Evolutionary conservation across 257 asterid species (phyloP), one percentile per base, ranked within the genome.

Genomic region (Solanum stenotomum): DNA sequence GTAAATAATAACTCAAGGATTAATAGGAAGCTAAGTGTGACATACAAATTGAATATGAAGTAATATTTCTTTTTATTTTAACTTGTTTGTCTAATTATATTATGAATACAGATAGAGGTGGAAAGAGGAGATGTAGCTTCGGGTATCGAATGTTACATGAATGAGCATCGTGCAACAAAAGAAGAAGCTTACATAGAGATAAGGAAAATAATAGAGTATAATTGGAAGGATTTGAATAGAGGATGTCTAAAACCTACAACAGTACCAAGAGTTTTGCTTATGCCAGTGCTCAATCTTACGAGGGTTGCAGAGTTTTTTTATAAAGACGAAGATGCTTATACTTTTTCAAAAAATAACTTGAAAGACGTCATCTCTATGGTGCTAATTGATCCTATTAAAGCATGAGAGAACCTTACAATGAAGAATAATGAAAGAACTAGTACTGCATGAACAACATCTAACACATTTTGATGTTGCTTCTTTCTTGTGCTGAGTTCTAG

Each of bases 191-290:
- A 29, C n/a, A 20, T 2, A 13, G 87, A 88, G 84, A 44, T 90
- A 2, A 37, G 85, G 5, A 85, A 86, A 37, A 23, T 15, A 13
- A 7, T 87, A 0, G 49, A 35, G 1, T 44, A 77, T 27, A 88
- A 86, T 0, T 90, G 92, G 92, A 91, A 91, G 44, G 91, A 86
- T 78, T 76, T 78, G 23, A 90, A 86, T 72, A 67, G 84, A 61
- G 91, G 87, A 71, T 89, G 90, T 0, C n/a, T 78, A 27, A 22
- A 18, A 7, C 87, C 79, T 68, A 29, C 83, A 10, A 18, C 83
- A 1, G 75, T 67, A 3, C 90, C 92, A 1, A 81, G 20, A 88
- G 38, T 78, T n/a, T 3, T 87, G 16, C 65, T 86, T 16, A 84
- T 52, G 12, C 63, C 84, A 27, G 38, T 90, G 10, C 9, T 90